Percentiles rank a stretch among this genome's conserved stretches.
Evolutionary conservation across 352 stramenopile species (phyloP).

Genomic region (Globisporangium uncinulatum): DNA sequence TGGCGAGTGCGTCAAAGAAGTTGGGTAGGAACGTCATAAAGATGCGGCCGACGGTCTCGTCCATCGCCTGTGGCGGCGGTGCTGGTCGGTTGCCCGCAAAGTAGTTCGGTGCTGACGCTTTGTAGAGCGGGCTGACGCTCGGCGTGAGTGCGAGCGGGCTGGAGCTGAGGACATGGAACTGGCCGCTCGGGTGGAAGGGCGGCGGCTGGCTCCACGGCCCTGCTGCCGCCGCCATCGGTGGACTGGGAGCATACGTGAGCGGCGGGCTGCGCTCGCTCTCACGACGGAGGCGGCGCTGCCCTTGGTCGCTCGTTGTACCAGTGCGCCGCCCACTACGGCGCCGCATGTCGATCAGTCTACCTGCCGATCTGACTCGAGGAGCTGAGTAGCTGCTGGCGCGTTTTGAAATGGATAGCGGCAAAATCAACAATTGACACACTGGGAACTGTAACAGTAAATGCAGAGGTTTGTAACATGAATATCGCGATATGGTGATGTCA

Average conservation of each 20-base stretch:
- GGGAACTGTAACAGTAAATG: neutral
- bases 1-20: conserved; percentile 57
- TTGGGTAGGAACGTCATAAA: conserved; percentile 47
- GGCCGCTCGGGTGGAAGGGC: conserved; percentile 25
- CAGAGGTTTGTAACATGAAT: neutral
- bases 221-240: neutral
- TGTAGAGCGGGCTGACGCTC: conserved; percentile 38
- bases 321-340: conserved; percentile 3
- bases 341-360: conserved; percentile 2
- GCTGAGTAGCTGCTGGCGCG: no score
- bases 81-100: conserved; percentile 6
- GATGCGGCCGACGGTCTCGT: conserved; percentile 40
- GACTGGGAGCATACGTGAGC: neutral
- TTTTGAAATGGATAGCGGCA: neutral
- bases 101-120: conserved; percentile 19
- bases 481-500: neutral
- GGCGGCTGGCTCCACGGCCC: conserved; percentile 13
- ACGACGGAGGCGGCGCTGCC: neutral
- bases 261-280: neutral
- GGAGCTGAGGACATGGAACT: conserved; percentile 23
- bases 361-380: no score
- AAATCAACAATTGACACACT: no score
- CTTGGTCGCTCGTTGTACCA: conserved; percentile 7
- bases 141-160: conserved; percentile 42
- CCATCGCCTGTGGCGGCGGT: conserved; percentile 15